Evolutionary conservation across 2,329 filamentous ascomycete genomes (phyloP), one percentile per base, ranked within the genome.

Genomic region (Cladosporium sp.): DNA sequence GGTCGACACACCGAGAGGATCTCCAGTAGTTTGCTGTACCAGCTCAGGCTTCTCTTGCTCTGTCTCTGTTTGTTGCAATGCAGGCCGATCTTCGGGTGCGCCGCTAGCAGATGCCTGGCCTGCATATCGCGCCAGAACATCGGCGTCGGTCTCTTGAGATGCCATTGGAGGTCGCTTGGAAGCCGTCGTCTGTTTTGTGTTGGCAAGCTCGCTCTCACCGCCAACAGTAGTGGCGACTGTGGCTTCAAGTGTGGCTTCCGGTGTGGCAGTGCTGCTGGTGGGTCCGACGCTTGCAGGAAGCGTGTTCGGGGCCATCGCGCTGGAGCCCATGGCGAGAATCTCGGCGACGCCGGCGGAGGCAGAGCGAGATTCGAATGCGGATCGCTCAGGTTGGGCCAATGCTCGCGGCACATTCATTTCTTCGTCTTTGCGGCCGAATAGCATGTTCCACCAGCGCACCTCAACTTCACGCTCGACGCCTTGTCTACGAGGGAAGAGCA

Each of bases 401-500:
- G 57, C 51, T 8, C 49, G 58, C 20, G 81, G 77, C 0, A 83
- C 84, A 66, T 99, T 99, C 93, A 99, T 97, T 71, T 99, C 94
- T 55, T 88, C 84, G 65, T 97, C 90, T 2, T 86, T 86, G 32
- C 92, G 84, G 47, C 91, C 90, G 73, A 97, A 99, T 1, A 88
- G 76, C 67, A 94, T 89, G 63, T 87, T 82, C 94, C 94, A 99
- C 94, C 94, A 99, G 60, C 91, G 83, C n/a, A 94, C 83, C 61
- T 95, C 87, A 1, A 88, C 77, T 22, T 66, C 62, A 22, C 58
- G 44, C 19, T 61, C 60, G 4, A 32, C 36, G 10, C 54, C 60
- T 4, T 54, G 42, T 17, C 66, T 55, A 3, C 83, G 80, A 0
- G 94, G 93, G 63, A 97, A 89, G 13, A 99, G 80, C 7, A 99